Conservation (phyloP, 2,329 filamentous ascomycete genomes). For the Drechslera avenae region DNA sequence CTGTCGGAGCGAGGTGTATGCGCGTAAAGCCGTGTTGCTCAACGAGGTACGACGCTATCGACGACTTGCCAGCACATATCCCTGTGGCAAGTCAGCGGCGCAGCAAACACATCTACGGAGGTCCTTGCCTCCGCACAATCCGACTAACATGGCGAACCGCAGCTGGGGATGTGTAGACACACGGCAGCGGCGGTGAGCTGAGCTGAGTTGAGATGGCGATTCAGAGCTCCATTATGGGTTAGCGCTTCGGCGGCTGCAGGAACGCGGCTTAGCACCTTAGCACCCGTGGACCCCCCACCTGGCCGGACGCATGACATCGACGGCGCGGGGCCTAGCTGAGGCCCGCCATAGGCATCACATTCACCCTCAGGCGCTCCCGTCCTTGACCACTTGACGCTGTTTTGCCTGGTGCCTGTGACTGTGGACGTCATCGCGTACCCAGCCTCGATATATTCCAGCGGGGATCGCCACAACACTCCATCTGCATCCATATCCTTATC, state of each 20-base stretch:
- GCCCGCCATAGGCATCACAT: conserved; percentile 22
- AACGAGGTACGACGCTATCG: conserved; percentile 85
- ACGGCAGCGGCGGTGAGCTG: neutral
- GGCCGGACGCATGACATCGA: conserved; percentile 17
- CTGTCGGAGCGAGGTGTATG: conserved; percentile 62
- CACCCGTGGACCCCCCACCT: conserved; percentile 5
- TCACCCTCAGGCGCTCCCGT: conserved; percentile 27
- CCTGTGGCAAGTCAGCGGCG: conserved; percentile 57
- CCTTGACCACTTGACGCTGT: conserved; percentile 27
- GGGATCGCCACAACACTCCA: neutral
- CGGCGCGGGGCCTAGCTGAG: conserved; percentile 10
- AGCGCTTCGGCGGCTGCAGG: conserved; percentile 29
- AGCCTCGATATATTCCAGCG: conserved; percentile 1
- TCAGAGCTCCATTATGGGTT: neutral
- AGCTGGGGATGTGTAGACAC: too few species aligned
- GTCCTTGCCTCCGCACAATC: conserved; percentile 62
- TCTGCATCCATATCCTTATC: conserved; percentile 5
- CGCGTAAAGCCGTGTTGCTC: conserved; percentile 81
- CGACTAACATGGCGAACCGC: conserved; percentile 69
- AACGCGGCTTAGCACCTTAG: conserved; percentile 30
- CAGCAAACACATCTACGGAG: neutral
- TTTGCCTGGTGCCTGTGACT: conserved; percentile 25
- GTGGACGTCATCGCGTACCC: conserved; percentile 7
- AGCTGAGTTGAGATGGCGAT: too few species aligned
- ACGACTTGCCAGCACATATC: conserved; percentile 91